phyloP scores from a whole-genome alignment of 371 early-diverging fungal species.

The Phascolomyces articulosus region DNA sequence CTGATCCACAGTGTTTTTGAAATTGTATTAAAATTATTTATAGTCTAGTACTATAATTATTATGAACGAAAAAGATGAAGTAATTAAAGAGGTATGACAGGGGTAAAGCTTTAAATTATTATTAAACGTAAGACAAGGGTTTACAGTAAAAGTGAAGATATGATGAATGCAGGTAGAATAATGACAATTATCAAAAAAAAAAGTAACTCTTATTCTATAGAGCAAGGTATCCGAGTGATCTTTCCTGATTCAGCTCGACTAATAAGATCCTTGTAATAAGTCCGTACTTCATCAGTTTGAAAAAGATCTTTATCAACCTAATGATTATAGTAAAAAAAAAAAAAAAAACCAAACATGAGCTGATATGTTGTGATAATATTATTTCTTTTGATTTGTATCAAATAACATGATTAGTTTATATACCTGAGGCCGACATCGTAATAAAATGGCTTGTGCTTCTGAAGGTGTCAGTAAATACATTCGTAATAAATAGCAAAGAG shows the following conservation, averaged over 20 bases:
- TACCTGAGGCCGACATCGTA: conserved; percentile 42
- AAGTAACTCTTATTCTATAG: background rate
- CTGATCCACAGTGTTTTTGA: no score
- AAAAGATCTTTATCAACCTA: conserved; percentile 45
- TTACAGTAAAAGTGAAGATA: background rate
- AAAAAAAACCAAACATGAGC: no score
- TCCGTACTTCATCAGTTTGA: conserved; percentile 31
- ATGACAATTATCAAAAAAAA: background rate
- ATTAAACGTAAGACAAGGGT: background rate
- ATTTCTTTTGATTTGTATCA: no score
- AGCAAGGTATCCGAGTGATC: conserved; percentile 25
- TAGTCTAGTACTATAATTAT: no score
- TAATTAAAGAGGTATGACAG: no score
- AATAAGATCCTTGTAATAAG: conserved; percentile 40
- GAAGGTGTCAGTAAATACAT: conserved; percentile 28
- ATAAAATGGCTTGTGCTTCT: conserved; percentile 32
- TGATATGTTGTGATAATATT: no score
- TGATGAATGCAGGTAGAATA: no score
- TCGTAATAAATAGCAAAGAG: conserved; percentile 44
- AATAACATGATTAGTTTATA: no score
- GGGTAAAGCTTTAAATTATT: no score
- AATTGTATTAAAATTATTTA: no score
- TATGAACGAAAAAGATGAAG: no score
- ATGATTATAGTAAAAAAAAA: background rate
- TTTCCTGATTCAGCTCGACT: conserved; percentile 33